phyloP scores from a whole-genome alignment of 495 filamentous ascomycete genomes.

The Penicillium atrosanguineum region DNA sequence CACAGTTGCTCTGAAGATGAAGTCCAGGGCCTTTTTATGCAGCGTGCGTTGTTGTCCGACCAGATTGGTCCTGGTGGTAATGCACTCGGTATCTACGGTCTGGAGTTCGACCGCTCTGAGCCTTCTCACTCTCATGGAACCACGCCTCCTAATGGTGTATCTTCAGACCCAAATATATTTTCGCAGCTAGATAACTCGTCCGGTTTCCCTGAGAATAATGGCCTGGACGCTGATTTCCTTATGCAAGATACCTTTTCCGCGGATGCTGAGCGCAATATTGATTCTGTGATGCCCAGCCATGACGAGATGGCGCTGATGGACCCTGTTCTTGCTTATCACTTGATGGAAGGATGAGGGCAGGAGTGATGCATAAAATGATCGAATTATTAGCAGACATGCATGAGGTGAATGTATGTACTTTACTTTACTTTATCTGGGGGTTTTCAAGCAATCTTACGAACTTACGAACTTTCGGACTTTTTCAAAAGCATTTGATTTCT shows the following conservation, averaged over 20 bases:
- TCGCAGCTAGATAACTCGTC: background rate
- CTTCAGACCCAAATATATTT: background rate
- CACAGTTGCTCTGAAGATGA: conserved; percentile 51
- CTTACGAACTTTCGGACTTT: too few relatives aligned
- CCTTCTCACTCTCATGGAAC: conserved; percentile 17
- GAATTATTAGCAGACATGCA: background rate
- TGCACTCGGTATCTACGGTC: conserved; percentile 43
- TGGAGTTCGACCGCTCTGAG: conserved; percentile 35
- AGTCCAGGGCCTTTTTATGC: conserved; percentile 47
- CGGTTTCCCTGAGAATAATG: conserved; percentile 9
- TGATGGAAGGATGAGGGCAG: conserved; percentile 20
- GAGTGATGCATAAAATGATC: background rate
- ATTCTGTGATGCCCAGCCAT: conserved; percentile 32
- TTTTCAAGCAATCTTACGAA: too few relatives aligned
- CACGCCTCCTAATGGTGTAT: conserved; percentile 8
- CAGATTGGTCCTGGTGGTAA: conserved; percentile 27
- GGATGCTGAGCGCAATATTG: conserved; percentile 8
- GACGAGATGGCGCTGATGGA: conserved; percentile 38
- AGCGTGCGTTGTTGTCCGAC: conserved; percentile 38
- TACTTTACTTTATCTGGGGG: background rate
- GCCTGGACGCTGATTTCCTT: conserved; percentile 24
- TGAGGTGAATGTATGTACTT: background rate
- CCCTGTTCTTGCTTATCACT: conserved; percentile 31
- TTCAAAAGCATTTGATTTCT: too few relatives aligned
- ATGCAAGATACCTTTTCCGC: conserved; percentile 23